Conservation (phyloP, 495 filamentous ascomycete species). For the Letharia lupina region DNA sequence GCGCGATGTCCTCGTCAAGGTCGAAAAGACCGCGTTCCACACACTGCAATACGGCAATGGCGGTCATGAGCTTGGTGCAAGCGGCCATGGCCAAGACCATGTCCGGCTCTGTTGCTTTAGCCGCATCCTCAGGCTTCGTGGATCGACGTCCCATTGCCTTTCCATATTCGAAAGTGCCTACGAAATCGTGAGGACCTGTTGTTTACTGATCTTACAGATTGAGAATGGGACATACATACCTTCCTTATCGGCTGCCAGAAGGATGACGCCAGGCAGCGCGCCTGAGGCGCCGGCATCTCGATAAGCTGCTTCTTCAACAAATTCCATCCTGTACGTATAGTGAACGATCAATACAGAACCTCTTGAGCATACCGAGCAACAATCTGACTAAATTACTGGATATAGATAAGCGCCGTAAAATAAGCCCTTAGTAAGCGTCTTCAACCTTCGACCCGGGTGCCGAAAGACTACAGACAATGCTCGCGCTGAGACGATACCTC, state of each 20-base stretch:
- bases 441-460: too few species aligned
- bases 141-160: conserved; percentile 2
- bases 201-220: too few species aligned
- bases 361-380: too few species aligned
- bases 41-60: conserved; percentile 41
- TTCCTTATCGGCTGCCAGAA: conserved; percentile 8
- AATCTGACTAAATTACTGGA: too few species aligned
- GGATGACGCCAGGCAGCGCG: neutral
- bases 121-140: neutral
- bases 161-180: conserved; percentile 15
- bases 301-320: neutral
- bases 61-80: conserved; percentile 34
- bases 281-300: neutral
- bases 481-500: too few species aligned
- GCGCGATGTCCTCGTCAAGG: conserved; percentile 35
- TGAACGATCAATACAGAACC: neutral
- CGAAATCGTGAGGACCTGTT: neutral
- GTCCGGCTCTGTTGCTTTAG: neutral
- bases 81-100: conserved; percentile 17
- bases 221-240: neutral
- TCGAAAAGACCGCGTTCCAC: conserved; percentile 39
- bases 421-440: too few species aligned
- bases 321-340: neutral
- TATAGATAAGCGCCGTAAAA: too few species aligned
- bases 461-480: too few species aligned